Conservation (phyloP, 306 rosid species). For the Rosa multiflora region DNA sequence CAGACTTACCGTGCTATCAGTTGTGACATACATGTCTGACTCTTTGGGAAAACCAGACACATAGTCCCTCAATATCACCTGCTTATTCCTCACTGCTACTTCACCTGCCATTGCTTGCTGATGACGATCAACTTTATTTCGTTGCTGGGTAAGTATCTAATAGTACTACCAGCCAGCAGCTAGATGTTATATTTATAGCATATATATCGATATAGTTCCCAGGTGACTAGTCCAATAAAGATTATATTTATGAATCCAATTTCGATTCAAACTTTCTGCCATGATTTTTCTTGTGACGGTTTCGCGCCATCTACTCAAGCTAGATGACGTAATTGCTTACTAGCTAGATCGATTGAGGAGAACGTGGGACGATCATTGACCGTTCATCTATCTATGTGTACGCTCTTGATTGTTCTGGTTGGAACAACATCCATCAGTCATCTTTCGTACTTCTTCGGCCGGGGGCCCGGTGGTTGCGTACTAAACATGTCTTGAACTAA, state of each 20-base stretch:
- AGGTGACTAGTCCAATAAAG: background rate
- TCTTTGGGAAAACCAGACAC: slow-evolving; percentile 7
- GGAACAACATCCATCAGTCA: no score
- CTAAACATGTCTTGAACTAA: no score
- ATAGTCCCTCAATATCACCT: slow-evolving; percentile 7
- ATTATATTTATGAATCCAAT: background rate
- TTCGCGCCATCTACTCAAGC: background rate
- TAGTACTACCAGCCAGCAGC: background rate
- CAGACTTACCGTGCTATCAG: background rate
- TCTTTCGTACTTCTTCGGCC: no score
- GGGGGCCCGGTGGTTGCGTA: no score
- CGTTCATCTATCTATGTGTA: background rate
- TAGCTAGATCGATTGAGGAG: background rate
- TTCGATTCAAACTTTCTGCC: background rate
- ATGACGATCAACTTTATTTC: background rate
- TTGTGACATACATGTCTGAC: slow-evolving; percentile 13
- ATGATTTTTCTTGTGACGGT: background rate
- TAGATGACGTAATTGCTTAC: background rate
- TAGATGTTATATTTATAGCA: background rate
- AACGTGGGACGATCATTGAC: background rate
- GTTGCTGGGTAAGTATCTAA: background rate
- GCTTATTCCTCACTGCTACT: slow-evolving; percentile 6
- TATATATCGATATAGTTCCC: no score
- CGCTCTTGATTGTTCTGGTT: no score
- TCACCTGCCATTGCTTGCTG: background rate